Evolutionary conservation across 768 basidiomycete species (phyloP).

Genomic region (Lactarius tabidus): DNA sequence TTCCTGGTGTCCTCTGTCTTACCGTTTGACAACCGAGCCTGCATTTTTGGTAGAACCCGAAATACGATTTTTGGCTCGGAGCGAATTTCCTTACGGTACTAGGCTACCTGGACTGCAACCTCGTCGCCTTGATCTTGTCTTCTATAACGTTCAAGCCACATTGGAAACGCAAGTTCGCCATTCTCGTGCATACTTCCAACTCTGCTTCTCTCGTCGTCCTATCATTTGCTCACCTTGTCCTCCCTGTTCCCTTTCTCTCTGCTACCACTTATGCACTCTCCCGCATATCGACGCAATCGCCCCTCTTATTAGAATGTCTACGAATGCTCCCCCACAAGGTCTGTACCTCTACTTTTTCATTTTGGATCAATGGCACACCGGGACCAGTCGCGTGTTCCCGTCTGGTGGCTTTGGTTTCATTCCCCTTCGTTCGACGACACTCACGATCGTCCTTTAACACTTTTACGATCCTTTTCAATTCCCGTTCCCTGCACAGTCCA

Average conservation of each 20-base stretch:
- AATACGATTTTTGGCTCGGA: too few species aligned
- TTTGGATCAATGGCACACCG: slow-evolving; percentile 14
- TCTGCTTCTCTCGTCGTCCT: slow-evolving; percentile 19
- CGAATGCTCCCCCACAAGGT: slow-evolving; percentile 22
- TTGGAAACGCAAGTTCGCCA: slow-evolving; percentile 27
- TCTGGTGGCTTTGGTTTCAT: neutral
- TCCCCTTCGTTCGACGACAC: neutral
- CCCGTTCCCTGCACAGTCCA: neutral
- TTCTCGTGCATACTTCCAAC: slow-evolving; percentile 26
- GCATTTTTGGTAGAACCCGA: too few species aligned
- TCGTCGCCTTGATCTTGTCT: slow-evolving; percentile 25
- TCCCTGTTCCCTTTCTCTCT: slow-evolving; percentile 7
- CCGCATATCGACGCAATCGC: slow-evolving; percentile 27
- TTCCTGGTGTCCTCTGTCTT: too few species aligned
- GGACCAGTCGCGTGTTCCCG: neutral
- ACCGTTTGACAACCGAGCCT: too few species aligned
- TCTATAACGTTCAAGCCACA: slow-evolving; percentile 24
- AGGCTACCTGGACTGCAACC: slow-evolving; percentile 19
- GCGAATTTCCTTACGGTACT: slow-evolving; percentile 27
- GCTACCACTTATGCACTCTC: slow-evolving; percentile 3
- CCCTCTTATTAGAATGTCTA: slow-evolving; percentile 23
- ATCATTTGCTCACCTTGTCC: slow-evolving; percentile 22
- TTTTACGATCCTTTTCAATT: too few species aligned
- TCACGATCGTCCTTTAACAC: neutral
- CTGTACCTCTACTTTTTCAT: neutral